Conservation (phyloP, 1,284 basidiomycete species). For the Wallemia ichthyophaga region DNA sequence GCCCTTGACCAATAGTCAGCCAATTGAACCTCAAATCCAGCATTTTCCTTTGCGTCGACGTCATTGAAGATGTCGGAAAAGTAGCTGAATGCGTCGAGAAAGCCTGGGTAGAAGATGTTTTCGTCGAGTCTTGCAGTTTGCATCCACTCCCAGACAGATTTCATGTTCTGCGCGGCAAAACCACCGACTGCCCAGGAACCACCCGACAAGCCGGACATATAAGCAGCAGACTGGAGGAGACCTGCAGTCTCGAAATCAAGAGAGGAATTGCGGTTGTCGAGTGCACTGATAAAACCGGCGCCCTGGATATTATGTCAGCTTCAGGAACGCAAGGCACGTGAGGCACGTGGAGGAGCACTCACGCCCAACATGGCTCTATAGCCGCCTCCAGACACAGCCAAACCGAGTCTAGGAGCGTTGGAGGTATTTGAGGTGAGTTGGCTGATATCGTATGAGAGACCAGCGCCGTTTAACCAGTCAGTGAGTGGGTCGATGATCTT, state of each 20-base stretch:
- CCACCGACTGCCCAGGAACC: conserved; percentile 1
- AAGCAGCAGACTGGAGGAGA: neutral
- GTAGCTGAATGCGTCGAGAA: conserved; percentile 17
- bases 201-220: neutral
- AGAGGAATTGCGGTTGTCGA: neutral
- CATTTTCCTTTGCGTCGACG: conserved; percentile 13
- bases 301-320: neutral
- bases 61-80: conserved; percentile 16
- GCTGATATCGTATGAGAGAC: conserved; percentile 11
- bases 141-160: neutral
- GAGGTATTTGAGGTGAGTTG: neutral
- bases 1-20: conserved; percentile 1
- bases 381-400: conserved; percentile 20
- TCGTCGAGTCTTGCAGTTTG: conserved; percentile 6
- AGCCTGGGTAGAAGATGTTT: conserved; percentile 11
- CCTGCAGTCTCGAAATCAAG: neutral
- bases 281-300: neutral
- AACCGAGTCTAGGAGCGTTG: conserved; percentile 14
- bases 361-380: conserved; percentile 19
- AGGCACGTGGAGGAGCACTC: neutral
- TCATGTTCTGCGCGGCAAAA: neutral
- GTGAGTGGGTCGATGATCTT: neutral
- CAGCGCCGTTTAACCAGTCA: neutral
- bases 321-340: neutral
- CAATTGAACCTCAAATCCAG: conserved; percentile 15